A percentile compares a stretch with the other conserved stretches of the same genome.
Conservation (phyloP, 31 red algal genomes). For the Bonnemaisonia californica region DNA sequence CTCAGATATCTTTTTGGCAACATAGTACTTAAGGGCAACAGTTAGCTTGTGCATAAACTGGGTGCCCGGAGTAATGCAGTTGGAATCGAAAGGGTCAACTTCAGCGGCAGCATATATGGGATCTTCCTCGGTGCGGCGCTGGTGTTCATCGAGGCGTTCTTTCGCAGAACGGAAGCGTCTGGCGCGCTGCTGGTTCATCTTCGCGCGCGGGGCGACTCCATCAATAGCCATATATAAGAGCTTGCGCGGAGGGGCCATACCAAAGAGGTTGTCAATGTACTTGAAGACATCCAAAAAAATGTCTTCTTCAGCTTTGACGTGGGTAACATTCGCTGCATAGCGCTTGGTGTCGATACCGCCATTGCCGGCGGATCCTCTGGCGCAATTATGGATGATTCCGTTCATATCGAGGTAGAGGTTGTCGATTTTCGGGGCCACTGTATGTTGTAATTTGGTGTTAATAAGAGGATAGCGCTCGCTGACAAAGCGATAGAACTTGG, state of each 20-base stretch:
- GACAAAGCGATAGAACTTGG: constrained; percentile 96
- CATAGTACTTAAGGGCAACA: constrained; percentile 79
- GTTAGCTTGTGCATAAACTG: constrained; percentile 82
- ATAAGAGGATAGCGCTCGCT: constrained; percentile 95
- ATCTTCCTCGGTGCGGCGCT: constrained; percentile 33
- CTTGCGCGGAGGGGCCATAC: constrained; percentile 62
- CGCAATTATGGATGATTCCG: constrained; percentile 95
- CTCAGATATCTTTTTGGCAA: constrained; percentile 77
- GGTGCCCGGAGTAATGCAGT: constrained; percentile 97
- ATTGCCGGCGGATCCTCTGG: constrained; percentile 50
- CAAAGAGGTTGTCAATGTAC: constrained; percentile 92
- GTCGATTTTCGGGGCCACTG: constrained; percentile 67
- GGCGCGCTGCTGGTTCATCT: constrained; percentile 97
- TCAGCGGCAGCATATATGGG: constrained; percentile 63
- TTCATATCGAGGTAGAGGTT: constrained; percentile 98
- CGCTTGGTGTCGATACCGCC: constrained; percentile 53
- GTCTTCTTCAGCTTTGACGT: constrained; percentile 49
- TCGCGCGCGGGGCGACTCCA: constrained; percentile 95
- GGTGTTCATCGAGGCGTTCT: constrained; percentile 60
- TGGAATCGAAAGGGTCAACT: constrained; percentile 83
- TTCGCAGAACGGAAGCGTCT: constrained; percentile 86
- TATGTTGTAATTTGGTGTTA: constrained; percentile 50
- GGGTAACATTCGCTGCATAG: constrained; percentile 49
- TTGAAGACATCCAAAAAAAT: constrained; percentile 88
- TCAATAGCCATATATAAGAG: constrained; percentile 91